Conservation (phyloP, 2,329 filamentous ascomycete genomes). For the Aspergillus cejpii region DNA sequence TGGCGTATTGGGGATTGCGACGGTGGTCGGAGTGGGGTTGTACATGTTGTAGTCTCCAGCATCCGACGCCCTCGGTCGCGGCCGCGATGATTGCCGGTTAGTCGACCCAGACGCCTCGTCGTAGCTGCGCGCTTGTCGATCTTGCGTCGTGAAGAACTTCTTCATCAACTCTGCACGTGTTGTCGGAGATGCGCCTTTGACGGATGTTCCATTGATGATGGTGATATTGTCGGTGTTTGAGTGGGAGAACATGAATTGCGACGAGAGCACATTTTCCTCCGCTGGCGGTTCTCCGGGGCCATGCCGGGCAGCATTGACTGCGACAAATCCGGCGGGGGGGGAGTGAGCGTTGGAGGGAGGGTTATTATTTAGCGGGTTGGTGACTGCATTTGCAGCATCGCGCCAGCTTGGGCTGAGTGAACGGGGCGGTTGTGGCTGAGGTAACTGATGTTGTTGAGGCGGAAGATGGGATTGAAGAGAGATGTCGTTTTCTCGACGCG, state of each 20-base stretch:
- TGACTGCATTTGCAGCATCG: conserved; percentile 27
- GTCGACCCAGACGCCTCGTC: conserved; percentile 25
- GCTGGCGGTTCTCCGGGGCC: conserved; percentile 31
- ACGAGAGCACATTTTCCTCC: conserved; percentile 28
- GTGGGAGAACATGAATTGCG: conserved; percentile 38
- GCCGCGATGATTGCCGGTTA: conserved; percentile 25
- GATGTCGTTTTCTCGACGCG: conserved; percentile 49
- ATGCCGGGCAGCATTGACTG: conserved; percentile 50
- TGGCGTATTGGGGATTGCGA: conserved; percentile 51
- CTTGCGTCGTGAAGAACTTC: conserved; percentile 56
- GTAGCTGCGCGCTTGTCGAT: conserved; percentile 43
- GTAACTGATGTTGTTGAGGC: background rate
- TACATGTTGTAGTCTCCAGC: conserved; percentile 36
- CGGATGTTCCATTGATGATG: conserved; percentile 43
- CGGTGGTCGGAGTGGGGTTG: conserved; percentile 40
- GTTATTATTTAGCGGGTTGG: conserved; percentile 22
- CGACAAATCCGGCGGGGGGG: conserved; percentile 50
- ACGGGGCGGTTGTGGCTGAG: conserved; percentile 22
- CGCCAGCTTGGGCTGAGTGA: conserved; percentile 36
- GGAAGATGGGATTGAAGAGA: conserved; percentile 27
- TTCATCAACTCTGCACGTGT: conserved; percentile 56
- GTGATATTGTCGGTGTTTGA: conserved; percentile 43
- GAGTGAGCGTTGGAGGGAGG: conserved; percentile 36
- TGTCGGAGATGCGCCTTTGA: conserved; percentile 50
- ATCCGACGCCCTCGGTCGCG: conserved; percentile 31